phyloP scores from a whole-genome alignment of 75 land plant genomes.

The Adiantum capillusveneris region DNA sequence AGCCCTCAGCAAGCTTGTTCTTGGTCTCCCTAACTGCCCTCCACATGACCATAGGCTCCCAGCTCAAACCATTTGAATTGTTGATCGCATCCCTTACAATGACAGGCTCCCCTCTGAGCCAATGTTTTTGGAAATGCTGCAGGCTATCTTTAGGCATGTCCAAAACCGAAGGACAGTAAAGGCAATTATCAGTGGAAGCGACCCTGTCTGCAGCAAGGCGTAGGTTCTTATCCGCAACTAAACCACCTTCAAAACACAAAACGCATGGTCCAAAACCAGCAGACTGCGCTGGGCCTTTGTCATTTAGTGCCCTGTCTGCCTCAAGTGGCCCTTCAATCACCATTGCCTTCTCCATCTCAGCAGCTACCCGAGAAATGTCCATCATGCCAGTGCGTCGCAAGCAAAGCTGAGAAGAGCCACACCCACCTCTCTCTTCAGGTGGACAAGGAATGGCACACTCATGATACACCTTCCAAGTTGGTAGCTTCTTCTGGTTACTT shows the following conservation, averaged over 20 bases:
- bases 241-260: slow-evolving; percentile 13
- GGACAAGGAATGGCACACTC: slow-evolving; percentile 19
- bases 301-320: slow-evolving; percentile 31
- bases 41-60: slow-evolving; percentile 88
- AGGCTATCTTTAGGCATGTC: slow-evolving; percentile 48
- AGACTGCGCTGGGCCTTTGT: slow-evolving; percentile 3
- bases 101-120: slow-evolving; percentile 76
- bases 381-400: background rate
- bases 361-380: background rate
- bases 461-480: background rate
- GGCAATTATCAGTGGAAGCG: slow-evolving; percentile 45
- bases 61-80: slow-evolving; percentile 44
- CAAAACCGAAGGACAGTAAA: slow-evolving; percentile 56
- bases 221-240: slow-evolving; percentile 11
- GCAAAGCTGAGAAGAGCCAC: slow-evolving; percentile 2
- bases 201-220: slow-evolving; percentile 41
- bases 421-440: slow-evolving; percentile 14
- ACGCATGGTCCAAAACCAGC: slow-evolving; percentile 7
- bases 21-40: slow-evolving; percentile 59
- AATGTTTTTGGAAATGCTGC: slow-evolving; percentile 65
- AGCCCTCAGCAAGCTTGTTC: slow-evolving; percentile 26
- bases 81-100: slow-evolving; percentile 64
- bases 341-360: slow-evolving; percentile 33
- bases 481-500: background rate
- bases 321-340: slow-evolving; percentile 30